A percentile compares a stretch with the other conserved stretches of the same genome.
Evolutionary conservation across 2,329 filamentous ascomycete species (phyloP).

Genomic region (Cylindrodendrum hubeiense): DNA sequence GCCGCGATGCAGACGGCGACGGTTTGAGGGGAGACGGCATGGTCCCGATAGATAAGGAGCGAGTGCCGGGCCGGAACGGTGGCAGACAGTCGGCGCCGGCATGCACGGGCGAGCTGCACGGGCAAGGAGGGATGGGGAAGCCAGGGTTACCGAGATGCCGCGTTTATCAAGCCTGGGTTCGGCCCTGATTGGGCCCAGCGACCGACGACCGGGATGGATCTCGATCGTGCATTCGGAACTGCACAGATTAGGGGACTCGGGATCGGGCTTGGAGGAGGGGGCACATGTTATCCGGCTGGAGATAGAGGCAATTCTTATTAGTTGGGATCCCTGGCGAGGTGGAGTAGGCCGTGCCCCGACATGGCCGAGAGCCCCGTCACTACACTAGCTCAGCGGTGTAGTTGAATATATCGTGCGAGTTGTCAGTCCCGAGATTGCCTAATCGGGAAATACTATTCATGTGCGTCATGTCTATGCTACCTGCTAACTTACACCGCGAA

Average conservation of each 20-base stretch:
- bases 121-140: neutral
- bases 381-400: neutral
- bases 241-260: neutral
- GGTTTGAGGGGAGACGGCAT: neutral
- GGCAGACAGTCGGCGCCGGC: neutral
- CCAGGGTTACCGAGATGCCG: neutral
- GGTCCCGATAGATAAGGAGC: neutral
- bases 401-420: neutral
- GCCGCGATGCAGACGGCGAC: neutral
- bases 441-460: neutral
- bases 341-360: neutral
- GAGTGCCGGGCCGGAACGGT: neutral
- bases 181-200: neutral
- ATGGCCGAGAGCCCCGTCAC: neutral
- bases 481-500: neutral
- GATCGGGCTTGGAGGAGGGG: neutral
- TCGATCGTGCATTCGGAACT: neutral
- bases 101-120: neutral
- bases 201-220: neutral
- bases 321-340: neutral
- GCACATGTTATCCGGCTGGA: neutral
- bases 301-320: neutral
- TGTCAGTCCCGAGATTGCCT: neutral
- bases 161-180: neutral
- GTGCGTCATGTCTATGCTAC: neutral